Conservation (phyloP, 2,329 filamentous ascomycete species). For the Phaeosphaeriaceae sp. region DNA sequence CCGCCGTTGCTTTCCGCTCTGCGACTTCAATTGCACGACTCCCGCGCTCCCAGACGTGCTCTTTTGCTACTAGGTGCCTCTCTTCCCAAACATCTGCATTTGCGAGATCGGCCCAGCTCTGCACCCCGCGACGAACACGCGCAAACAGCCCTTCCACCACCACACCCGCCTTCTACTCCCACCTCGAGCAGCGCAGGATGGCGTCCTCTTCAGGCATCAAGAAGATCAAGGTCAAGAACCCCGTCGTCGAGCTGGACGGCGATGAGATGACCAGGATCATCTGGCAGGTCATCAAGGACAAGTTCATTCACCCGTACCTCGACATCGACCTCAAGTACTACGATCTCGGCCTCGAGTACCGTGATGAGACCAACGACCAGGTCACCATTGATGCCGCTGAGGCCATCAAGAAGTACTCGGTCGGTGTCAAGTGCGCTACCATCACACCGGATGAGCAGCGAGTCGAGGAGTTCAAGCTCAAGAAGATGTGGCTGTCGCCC, state of each 20-base stretch:
- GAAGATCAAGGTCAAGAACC: slow-evolving; percentile 99
- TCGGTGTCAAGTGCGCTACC: slow-evolving; percentile 98
- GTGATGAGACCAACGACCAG: slow-evolving; percentile 94
- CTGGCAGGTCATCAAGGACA: slow-evolving; percentile 99
- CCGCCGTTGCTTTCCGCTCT: slow-evolving; percentile 35
- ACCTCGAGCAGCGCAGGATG: slow-evolving; percentile 39
- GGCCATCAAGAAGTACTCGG: slow-evolving; percentile 98
- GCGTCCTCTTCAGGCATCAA: slow-evolving; percentile 73
- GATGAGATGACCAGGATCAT: slow-evolving; percentile 98
- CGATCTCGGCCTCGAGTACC: slow-evolving; percentile 90
- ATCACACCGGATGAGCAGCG: slow-evolving; percentile 97
- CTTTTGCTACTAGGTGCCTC: slow-evolving; percentile 41
- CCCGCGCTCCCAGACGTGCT: slow-evolving; percentile 26
- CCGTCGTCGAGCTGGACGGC: slow-evolving; percentile 95
- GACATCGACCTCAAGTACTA: slow-evolving; percentile 99
- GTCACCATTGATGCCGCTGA: slow-evolving; percentile 94
- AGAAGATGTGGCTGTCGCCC: slow-evolving; percentile 99
- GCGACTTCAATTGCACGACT: slow-evolving; percentile 28
- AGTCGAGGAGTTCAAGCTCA: slow-evolving; percentile 97
- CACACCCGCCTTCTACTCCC: slow-evolving; percentile 11
- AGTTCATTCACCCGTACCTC: slow-evolving; percentile 95
- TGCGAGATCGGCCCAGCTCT: slow-evolving; percentile 31
- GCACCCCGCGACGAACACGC: slow-evolving; percentile 22
- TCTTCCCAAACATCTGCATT: slow-evolving; percentile 23
- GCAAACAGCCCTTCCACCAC: slow-evolving; percentile 12